Conservation (phyloP, 805 yeast genomes). For the Saccharomycodes ludwigii region DNA sequence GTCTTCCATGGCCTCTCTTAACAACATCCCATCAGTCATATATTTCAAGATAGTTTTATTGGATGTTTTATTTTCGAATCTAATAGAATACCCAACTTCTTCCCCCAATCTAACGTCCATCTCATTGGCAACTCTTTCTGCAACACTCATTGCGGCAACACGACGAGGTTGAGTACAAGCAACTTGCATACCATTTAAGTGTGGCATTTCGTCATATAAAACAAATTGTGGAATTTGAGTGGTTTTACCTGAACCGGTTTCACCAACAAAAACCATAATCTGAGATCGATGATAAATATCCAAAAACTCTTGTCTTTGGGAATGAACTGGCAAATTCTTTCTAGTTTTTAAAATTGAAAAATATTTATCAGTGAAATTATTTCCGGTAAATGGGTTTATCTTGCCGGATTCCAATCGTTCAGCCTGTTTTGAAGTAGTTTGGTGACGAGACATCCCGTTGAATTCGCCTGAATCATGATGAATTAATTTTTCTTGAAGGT, state of each 20-base stretch:
- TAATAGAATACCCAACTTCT: slow-evolving; percentile 89
- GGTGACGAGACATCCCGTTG: slow-evolving; percentile 38
- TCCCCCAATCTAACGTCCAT: slow-evolving; percentile 88
- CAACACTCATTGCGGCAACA: slow-evolving; percentile 98
- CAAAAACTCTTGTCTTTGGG: slow-evolving; percentile 83
- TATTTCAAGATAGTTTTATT: slow-evolving; percentile 76
- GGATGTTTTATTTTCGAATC: slow-evolving; percentile 85
- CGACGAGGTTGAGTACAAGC: slow-evolving; percentile 97
- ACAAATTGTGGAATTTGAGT: slow-evolving; percentile 98
- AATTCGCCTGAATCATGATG: slow-evolving; percentile 63
- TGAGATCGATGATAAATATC: slow-evolving; percentile 75
- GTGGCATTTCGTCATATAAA: slow-evolving; percentile 81
- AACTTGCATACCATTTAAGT: slow-evolving; percentile 66
- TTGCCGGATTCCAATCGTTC: slow-evolving; percentile 42
- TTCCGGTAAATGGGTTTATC: slow-evolving; percentile 72
- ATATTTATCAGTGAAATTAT: slow-evolving; percentile 49
- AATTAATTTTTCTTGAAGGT: slow-evolving; percentile 25
- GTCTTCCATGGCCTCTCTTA: slow-evolving; percentile 96
- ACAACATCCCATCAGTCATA: slow-evolving; percentile 98
- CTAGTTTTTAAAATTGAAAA: slow-evolving; percentile 66
- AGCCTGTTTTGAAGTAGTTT: slow-evolving; percentile 58
- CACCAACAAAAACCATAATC: slow-evolving; percentile 97
- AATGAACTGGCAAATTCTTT: slow-evolving; percentile 85
- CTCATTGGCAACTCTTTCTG: slow-evolving; percentile 94
- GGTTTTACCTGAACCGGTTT: slow-evolving; percentile 97